Percentiles rank a stretch among this genome's conserved stretches.
Conservation (phyloP, 2,329 filamentous ascomycete genomes). For the Tolypocladium ovalisporum region DNA sequence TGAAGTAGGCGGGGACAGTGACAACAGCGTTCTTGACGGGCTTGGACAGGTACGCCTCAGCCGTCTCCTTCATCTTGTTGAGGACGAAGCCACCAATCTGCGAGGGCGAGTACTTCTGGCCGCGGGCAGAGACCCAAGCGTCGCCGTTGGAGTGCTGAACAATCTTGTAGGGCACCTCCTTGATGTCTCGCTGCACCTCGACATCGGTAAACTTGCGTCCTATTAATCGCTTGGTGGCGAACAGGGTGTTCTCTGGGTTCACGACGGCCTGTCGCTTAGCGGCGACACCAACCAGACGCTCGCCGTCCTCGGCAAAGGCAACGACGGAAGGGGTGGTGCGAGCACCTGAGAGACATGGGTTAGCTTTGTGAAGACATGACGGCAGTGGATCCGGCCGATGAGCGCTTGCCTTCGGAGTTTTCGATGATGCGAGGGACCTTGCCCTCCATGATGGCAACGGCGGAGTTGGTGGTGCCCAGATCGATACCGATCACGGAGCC, state of each 20-base stretch:
- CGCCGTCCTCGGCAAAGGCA: slow-evolving; percentile 88
- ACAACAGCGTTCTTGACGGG: slow-evolving; percentile 92
- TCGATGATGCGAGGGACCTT: slow-evolving; percentile 93
- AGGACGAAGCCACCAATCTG: slow-evolving; percentile 95
- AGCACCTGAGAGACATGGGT: slow-evolving; percentile 16
- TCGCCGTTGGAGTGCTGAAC: slow-evolving; percentile 94
- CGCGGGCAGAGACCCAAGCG: slow-evolving; percentile 88
- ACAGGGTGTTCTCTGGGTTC: slow-evolving; percentile 97
- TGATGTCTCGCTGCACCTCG: slow-evolving; percentile 93
- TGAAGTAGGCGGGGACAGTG: slow-evolving; percentile 96
- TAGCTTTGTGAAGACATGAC: not conserved
- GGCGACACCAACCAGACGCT: slow-evolving; percentile 92
- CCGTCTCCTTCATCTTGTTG: slow-evolving; percentile 99
- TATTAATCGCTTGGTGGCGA: slow-evolving; percentile 97
- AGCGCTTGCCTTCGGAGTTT: slow-evolving; percentile 72
- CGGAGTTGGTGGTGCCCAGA: slow-evolving; percentile 95
- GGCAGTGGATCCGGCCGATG: not conserved
- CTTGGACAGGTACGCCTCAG: slow-evolving; percentile 85
- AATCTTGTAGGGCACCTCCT: slow-evolving; percentile 98
- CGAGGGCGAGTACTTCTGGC: slow-evolving; percentile 94
- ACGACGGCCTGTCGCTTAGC: slow-evolving; percentile 97
- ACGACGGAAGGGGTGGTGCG: slow-evolving; percentile 64
- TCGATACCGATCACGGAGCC: slow-evolving; percentile 97
- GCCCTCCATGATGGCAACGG: slow-evolving; percentile 95
- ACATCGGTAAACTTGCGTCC: slow-evolving; percentile 90